Evolutionary conservation across 305 asterid species (phyloP).

Genomic region (Rubia balearica): DNA sequence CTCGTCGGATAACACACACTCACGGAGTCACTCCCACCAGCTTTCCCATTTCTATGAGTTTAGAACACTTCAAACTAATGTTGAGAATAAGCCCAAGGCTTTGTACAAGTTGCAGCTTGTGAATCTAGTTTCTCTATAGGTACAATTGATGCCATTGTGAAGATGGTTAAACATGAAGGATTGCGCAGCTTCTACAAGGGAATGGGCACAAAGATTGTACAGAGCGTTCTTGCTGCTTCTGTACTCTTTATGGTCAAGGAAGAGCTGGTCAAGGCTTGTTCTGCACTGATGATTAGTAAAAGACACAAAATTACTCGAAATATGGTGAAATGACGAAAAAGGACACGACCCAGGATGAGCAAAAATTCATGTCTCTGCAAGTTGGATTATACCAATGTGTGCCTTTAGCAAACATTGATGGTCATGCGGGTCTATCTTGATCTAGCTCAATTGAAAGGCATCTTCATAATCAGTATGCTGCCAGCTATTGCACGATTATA

Average conservation of each 20-base stretch:
- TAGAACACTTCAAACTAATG: background rate
- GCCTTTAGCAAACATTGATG: too few species aligned
- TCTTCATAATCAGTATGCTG: too few species aligned
- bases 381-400: too few species aligned
- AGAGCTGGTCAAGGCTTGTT: slow-evolving; percentile 64
- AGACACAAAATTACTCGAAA: slow-evolving; percentile 2
- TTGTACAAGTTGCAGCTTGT: background rate
- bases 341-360: too few species aligned
- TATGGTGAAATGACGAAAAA: background rate
- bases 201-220: slow-evolving; percentile 86
- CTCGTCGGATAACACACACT: too few species aligned
- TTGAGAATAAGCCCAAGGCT: background rate
- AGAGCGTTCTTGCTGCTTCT: slow-evolving; percentile 89
- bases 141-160: slow-evolving; percentile 68
- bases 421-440: too few species aligned
- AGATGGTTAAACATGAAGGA: slow-evolving; percentile 84
- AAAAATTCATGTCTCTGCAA: too few species aligned
- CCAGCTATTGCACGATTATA: too few species aligned
- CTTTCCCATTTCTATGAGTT: background rate
- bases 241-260: slow-evolving; percentile 87
- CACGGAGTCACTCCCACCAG: too few species aligned
- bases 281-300: slow-evolving; percentile 29
- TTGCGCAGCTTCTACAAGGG: slow-evolving; percentile 76
- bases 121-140: slow-evolving; percentile 27
- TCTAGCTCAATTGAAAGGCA: too few species aligned